These are phyloP conservation scores for Nannochloropsis salina DNA, from an alignment of 108 stramenopile species.

Conservation along the genomic window DNA sequence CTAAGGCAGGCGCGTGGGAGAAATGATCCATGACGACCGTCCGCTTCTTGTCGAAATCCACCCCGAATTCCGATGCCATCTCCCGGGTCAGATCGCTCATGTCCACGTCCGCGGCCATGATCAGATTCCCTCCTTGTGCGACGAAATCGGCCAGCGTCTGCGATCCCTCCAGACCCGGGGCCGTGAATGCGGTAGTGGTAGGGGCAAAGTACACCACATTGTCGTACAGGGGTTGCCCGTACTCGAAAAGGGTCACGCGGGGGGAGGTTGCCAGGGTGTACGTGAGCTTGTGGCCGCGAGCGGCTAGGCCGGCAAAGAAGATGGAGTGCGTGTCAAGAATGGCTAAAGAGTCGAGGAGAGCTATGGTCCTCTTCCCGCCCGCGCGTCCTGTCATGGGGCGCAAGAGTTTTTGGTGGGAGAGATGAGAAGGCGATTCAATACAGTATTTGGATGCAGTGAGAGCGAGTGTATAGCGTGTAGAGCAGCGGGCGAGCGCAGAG, in stretches of 20 bases:
- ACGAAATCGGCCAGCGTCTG: neutral
- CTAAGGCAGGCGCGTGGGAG: neutral
- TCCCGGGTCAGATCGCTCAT: slow-evolving; percentile 25
- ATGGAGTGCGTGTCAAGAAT: slow-evolving; percentile 16
- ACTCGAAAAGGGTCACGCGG: neutral
- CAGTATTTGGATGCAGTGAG: no score
- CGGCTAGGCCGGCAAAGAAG: slow-evolving; percentile 24
- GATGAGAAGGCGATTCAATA: no score
- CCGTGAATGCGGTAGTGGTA: neutral
- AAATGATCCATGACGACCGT: slow-evolving; percentile 30
- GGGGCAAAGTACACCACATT: slow-evolving; percentile 32
- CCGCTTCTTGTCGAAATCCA: slow-evolving; percentile 32
- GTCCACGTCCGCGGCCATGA: neutral
- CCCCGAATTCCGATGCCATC: slow-evolving; percentile 22
- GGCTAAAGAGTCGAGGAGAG: slow-evolving; percentile 29
- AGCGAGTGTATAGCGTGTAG: no score
- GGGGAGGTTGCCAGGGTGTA: slow-evolving; percentile 16
- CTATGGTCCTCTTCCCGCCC: slow-evolving; percentile 31
- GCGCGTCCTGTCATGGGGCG: neutral
- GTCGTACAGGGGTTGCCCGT: slow-evolving; percentile 32
- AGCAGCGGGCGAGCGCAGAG: no score
- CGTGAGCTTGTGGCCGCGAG: slow-evolving; percentile 28
- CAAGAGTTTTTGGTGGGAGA: no score
- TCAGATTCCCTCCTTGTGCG: slow-evolving; percentile 24
- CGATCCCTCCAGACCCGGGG: neutral